Conservation (phyloP, 176 grass and related monocot species). For the Ampelocalamus luodianensis region DNA sequence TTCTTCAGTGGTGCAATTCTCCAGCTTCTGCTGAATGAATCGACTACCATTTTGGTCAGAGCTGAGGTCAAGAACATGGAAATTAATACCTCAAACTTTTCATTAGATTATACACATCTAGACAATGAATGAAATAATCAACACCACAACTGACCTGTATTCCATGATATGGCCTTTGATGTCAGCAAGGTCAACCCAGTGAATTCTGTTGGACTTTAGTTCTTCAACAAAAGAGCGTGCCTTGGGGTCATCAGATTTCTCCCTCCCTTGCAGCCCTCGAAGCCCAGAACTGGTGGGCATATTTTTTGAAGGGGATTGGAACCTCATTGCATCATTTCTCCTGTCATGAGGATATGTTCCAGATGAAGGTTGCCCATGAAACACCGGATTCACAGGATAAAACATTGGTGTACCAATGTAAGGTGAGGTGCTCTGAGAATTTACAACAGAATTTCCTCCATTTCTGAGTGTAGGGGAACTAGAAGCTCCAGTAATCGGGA, state of each 20-base stretch:
- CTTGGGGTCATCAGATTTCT: constrained; percentile 66
- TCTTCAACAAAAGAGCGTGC: constrained; percentile 68
- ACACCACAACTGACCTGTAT: constrained; percentile 69
- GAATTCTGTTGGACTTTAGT: constrained; percentile 65
- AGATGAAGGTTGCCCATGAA: constrained; percentile 42
- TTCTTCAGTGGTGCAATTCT: constrained; percentile 75
- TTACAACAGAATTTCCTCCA: constrained; percentile 46
- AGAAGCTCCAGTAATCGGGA: constrained; percentile 48
- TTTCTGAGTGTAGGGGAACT: constrained; percentile 52
- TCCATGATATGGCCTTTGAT: constrained; percentile 78
- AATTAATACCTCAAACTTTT: constrained; percentile 32
- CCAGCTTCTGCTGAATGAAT: constrained; percentile 97
- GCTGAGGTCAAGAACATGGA: constrained; percentile 51
- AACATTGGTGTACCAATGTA: constrained; percentile 47
- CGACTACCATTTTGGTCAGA: constrained; percentile 92
- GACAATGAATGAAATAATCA: constrained; percentile 26
- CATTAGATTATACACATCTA: constrained; percentile 18
- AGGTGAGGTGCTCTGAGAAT: constrained; percentile 53
- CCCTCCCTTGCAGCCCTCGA: constrained; percentile 54
- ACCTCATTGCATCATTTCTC: constrained; percentile 55
- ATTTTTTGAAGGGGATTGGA: constrained; percentile 51
- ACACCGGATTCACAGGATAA: constrained; percentile 57
- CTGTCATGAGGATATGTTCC: constrained; percentile 45
- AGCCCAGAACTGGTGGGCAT: constrained; percentile 40
- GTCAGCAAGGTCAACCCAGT: constrained; percentile 73